Evolutionary conservation across 148 eudicot genomes (phyloP), one percentile per base, ranked within the genome.

Genomic region (Chenopodium album): DNA sequence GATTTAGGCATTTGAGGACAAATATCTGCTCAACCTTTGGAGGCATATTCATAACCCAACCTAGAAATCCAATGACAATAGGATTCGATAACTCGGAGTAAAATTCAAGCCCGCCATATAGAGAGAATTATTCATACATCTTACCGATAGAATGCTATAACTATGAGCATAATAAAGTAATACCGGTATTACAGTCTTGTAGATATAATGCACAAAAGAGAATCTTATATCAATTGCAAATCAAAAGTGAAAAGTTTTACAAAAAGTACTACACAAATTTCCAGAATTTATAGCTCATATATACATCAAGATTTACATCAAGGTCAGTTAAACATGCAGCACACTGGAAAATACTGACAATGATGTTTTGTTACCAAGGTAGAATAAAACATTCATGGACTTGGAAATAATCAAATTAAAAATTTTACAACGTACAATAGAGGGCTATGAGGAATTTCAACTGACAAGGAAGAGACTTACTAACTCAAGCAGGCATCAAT

Each of bases 401-500:
- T 12, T 69, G 47, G 84, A 37, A 29, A 12, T n/a, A 46, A 71
- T 50, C 78, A 47, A 64, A 78, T 72, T 2, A 8, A 59, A 68
- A 75, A 16, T n/a, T 84, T 12, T 80, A 76, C 69, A 71, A 19
- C 32, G 26, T 41, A 71, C 9, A 4, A 7, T 32, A 32, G 46
- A 64, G 28, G 56, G 22, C 26, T 22, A 44, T 48, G 13, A 71
- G 12, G 11, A 67, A 19, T 22, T 22, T 1, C 7, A 41, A 4
- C 60, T 28, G 26, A 8, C 7, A 7, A 28, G 31, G n/a, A 20
- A 23, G 48, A 62, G 20, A 26, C 66, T 54, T 54, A 83, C n/a
- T 50, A 76, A 48, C 60, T 85, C 84, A 92, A 16, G 86, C 89
- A 81, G 92, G 87, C 76, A 86, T 84, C 88, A 97, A 87, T 65